Conservation (phyloP, 192 early-diverging fungal genomes). For the Paraglomus occultum region DNA sequence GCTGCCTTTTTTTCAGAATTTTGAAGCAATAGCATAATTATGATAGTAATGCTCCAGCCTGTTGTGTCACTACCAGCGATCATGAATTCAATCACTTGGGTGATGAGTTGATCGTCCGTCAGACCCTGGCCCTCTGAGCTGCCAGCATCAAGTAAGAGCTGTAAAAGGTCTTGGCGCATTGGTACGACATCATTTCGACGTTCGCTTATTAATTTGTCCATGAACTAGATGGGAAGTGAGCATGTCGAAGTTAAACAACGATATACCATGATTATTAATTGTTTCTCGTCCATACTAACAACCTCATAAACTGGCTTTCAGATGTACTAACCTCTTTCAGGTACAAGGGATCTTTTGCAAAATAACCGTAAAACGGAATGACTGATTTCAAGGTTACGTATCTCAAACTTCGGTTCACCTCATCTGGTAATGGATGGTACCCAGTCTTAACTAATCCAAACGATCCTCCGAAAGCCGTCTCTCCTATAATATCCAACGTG, state of each 20-base stretch:
- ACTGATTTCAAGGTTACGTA: too few species aligned
- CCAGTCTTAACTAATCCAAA: conserved; percentile 50
- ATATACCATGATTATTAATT: neutral
- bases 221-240: neutral
- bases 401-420: conserved; percentile 26
- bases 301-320: too few species aligned
- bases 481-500: conserved; percentile 49
- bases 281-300: neutral
- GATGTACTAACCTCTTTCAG: too few species aligned
- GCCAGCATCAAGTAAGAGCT: conserved; percentile 34
- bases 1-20: conserved; percentile 28
- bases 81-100: conserved; percentile 28
- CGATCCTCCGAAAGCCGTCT: conserved; percentile 48
- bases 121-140: conserved; percentile 23
- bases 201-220: neutral
- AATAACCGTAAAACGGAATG: too few species aligned
- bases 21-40: conserved; percentile 34
- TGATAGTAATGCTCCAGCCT: conserved; percentile 31
- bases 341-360: too few species aligned
- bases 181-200: neutral
- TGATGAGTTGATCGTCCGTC: conserved; percentile 30
- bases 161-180: conserved; percentile 36
- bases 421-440: conserved; percentile 43
- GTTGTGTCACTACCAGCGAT: conserved; percentile 43
- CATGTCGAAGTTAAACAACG: neutral